phyloP scores from a whole-genome alignment of 2,329 filamentous ascomycete genomes.

The Ceratocystis eucalypticola region DNA sequence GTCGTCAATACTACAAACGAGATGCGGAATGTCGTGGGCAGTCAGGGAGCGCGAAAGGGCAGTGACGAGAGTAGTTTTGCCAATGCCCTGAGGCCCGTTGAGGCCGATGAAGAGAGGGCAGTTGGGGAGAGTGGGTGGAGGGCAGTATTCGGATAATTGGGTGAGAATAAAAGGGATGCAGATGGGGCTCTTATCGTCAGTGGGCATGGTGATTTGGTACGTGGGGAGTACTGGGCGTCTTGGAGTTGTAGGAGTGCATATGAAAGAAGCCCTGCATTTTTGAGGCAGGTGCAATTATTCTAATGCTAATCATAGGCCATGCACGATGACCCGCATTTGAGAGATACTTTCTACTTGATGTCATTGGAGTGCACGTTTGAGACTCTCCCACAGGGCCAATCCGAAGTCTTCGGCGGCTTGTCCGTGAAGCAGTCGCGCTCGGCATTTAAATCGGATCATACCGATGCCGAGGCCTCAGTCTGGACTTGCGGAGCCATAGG shows the following conservation, averaged over 20 bases:
- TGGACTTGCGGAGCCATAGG: background rate
- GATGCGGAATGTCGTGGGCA: constrained; percentile 38
- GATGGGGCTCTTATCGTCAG: constrained; percentile 66
- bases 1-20: constrained; percentile 76
- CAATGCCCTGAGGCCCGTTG: constrained; percentile 82
- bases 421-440: background rate
- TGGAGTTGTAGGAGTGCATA: background rate
- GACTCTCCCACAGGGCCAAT: background rate
- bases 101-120: constrained; percentile 74
- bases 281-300: no score
- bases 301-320: no score
- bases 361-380: background rate
- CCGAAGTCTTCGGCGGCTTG: background rate
- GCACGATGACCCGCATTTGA: background rate
- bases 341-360: background rate
- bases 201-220: constrained; percentile 28
- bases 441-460: background rate
- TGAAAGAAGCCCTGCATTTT: no score
- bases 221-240: background rate
- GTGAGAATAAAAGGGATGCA: constrained; percentile 65
- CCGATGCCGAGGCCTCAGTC: background rate
- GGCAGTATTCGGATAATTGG: constrained; percentile 29
- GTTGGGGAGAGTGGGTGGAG: constrained; percentile 23
- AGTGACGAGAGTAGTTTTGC: constrained; percentile 77
- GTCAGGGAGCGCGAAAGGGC: constrained; percentile 50